Percentiles rank a stretch among this genome's conserved stretches.
Conservation (phyloP, 106 monocot species). For the Iris macrosiphon region DNA sequence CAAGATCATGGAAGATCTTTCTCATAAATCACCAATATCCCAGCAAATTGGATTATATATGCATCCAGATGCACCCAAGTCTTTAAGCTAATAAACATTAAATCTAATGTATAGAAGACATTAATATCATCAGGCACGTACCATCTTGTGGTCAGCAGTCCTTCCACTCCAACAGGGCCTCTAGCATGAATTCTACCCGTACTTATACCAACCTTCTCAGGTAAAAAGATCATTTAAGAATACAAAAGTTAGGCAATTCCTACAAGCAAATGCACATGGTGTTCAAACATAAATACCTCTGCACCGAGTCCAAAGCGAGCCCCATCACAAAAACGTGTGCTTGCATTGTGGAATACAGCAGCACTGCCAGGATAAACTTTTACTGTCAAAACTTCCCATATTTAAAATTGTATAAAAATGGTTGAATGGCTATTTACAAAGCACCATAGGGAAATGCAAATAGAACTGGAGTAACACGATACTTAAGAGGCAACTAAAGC, state of each 20-base stretch:
- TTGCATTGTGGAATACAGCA: constrained; percentile 92
- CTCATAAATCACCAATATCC: too few species aligned
- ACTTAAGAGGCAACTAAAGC: not conserved
- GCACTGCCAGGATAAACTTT: constrained; percentile 35
- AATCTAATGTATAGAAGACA: not conserved
- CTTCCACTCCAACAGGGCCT: constrained; percentile 96
- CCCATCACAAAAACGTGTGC: constrained; percentile 95
- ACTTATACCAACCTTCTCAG: constrained; percentile 87
- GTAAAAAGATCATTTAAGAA: constrained; percentile 1
- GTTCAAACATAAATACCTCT: constrained; percentile 49
- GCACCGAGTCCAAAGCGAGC: constrained; percentile 98
- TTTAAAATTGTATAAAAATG: too few species aligned
- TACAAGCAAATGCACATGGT: not conserved
- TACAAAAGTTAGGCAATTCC: not conserved
- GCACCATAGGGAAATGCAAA: not conserved
- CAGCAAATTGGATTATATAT: too few species aligned
- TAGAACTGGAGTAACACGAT: not conserved
- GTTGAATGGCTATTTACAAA: not conserved
- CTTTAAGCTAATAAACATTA: too few species aligned
- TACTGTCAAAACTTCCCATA: too few species aligned
- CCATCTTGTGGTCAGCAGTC: constrained; percentile 81
- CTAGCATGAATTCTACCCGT: constrained; percentile 94
- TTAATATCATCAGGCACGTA: constrained; percentile 15
- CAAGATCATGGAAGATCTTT: too few species aligned
- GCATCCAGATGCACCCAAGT: too few species aligned